phyloP scores from a whole-genome alignment of 163 green algal genomes.

The Chlorella variabilis region DNA sequence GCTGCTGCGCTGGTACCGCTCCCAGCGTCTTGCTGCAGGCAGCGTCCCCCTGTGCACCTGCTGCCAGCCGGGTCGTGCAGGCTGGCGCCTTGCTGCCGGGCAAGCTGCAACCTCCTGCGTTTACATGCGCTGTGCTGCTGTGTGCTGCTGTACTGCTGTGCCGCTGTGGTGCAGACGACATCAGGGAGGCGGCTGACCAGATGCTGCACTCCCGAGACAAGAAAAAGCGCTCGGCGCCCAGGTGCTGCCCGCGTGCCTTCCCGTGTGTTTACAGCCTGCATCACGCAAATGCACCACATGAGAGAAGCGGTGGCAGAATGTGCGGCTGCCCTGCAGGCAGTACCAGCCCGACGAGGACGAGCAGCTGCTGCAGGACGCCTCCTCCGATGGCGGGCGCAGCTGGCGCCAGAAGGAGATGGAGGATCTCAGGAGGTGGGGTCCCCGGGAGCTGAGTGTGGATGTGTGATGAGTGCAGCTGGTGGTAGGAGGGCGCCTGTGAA shows the following conservation, averaged over 20 bases:
- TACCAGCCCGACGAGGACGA: constrained; percentile 17
- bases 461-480: too few species aligned
- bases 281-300: too few species aligned
- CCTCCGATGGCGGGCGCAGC: background rate
- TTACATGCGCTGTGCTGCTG: background rate
- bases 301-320: too few species aligned
- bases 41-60: too few species aligned
- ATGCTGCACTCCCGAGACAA: constrained; percentile 1
- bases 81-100: too few species aligned
- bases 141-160: background rate
- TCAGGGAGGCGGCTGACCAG: constrained; percentile 21
- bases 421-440: background rate
- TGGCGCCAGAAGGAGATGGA: constrained; percentile 17
- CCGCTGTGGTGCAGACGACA: constrained; percentile 32
- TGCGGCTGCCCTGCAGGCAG: background rate
- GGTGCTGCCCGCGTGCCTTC: background rate
- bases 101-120: background rate
- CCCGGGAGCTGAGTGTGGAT: too few species aligned
- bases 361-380: constrained; percentile 2
- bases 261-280: too few species aligned
- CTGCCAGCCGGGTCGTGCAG: too few species aligned
- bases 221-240: background rate
- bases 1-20: too few species aligned
- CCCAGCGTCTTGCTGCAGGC: too few species aligned
- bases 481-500: too few species aligned